These are phyloP conservation scores for Sphaerulina musiva DNA, from an alignment of 2,329 filamentous ascomycete genomes.

Conservation along the genomic window DNA sequence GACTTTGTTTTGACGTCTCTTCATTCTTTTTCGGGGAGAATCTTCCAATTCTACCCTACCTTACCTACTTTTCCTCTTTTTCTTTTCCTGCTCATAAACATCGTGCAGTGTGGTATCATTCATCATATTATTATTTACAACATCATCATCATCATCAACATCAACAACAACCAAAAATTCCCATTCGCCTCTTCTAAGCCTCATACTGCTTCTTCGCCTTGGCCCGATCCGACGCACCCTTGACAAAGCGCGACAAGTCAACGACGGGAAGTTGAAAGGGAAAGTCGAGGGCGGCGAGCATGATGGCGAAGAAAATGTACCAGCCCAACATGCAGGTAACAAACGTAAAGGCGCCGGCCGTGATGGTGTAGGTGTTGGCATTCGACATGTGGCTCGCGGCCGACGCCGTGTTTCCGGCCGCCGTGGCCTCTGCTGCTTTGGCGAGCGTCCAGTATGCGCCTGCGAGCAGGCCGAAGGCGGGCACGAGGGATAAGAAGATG, in stretches of 20 bases:
- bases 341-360: slow-evolving; percentile 46
- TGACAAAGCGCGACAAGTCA: slow-evolving; percentile 41
- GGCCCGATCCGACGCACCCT: slow-evolving; percentile 38
- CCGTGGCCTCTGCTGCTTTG: slow-evolving; percentile 31
- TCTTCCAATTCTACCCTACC: too few species aligned
- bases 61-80: too few species aligned
- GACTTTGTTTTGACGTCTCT: slow-evolving; percentile 5
- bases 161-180: too few species aligned
- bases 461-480: slow-evolving; percentile 55
- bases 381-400: slow-evolving; percentile 4
- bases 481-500: slow-evolving; percentile 59
- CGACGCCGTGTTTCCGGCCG: slow-evolving; percentile 20
- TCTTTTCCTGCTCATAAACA: neutral
- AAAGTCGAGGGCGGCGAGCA: slow-evolving; percentile 50
- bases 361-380: slow-evolving; percentile 24
- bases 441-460: slow-evolving; percentile 56
- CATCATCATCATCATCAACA: neutral
- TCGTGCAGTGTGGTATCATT: slow-evolving; percentile 5
- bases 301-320: slow-evolving; percentile 50
- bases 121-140: neutral
- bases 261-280: slow-evolving; percentile 47
- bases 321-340: slow-evolving; percentile 45
- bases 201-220: slow-evolving; percentile 23
- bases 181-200: slow-evolving; percentile 7
- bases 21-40: neutral